Conservation (phyloP, 106 monocot genomes). For the Xerophyta viscosa region DNA sequence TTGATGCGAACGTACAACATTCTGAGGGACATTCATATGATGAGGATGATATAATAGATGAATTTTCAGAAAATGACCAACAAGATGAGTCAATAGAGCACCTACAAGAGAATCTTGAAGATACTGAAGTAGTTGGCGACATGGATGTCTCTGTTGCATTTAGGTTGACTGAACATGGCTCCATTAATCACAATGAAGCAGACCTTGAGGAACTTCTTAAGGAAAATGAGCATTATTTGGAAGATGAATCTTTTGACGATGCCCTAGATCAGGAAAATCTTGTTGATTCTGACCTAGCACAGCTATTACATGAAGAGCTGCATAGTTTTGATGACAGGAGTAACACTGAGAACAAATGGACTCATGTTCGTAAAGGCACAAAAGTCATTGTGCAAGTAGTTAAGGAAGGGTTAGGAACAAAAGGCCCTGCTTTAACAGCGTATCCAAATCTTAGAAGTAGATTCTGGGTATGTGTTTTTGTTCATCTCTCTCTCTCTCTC, state of each 20-base stretch:
- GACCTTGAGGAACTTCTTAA: conserved; percentile 33
- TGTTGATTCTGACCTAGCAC: conserved; percentile 14
- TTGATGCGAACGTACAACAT: conserved; percentile 13
- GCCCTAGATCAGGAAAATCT: conserved; percentile 23
- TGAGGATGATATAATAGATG: conserved; percentile 36
- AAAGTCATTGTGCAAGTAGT: conserved; percentile 94
- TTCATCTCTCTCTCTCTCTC: conserved; percentile 1
- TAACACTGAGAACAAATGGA: conserved; percentile 53
- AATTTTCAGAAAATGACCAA: conserved; percentile 34
- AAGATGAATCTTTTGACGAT: conserved; percentile 50
- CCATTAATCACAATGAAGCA: conserved; percentile 9
- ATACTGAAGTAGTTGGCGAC: conserved; percentile 34
- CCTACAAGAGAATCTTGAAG: conserved; percentile 26
- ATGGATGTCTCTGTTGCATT: conserved; percentile 15
- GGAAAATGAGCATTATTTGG: conserved; percentile 32
- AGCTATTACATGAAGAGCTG: conserved; percentile 14
- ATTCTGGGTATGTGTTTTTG: conserved; percentile 74
- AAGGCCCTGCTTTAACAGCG: conserved; percentile 79
- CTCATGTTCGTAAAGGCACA: conserved; percentile 73
- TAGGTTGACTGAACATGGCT: conserved; percentile 14
- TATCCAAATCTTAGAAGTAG: conserved; percentile 87
- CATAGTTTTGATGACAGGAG: conserved; percentile 6
- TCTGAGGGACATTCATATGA: conserved; percentile 23
- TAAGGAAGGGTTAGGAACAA: conserved; percentile 89
- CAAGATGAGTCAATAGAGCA: conserved; percentile 31